Evolutionary conservation across 768 basidiomycete genomes (phyloP).

Genomic region (Pulveroboletus sp.): DNA sequence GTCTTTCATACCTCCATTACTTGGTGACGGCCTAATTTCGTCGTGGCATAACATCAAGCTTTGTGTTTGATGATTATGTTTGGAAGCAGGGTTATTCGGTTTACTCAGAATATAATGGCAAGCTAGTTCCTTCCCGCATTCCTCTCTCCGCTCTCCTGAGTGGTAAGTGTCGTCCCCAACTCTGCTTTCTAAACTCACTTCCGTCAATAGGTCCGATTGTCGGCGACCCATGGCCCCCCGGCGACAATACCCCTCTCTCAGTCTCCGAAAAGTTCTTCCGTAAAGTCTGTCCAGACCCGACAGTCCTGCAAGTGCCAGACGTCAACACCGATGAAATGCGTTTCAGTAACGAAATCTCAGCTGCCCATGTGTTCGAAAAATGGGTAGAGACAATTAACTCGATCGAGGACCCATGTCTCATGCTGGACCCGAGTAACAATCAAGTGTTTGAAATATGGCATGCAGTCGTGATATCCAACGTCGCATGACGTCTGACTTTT

Average conservation of each 20-base stretch:
- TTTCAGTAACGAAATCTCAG: slow-evolving; percentile 23
- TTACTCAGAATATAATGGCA: slow-evolving; percentile 36
- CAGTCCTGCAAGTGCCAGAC: slow-evolving; percentile 27
- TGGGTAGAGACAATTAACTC: slow-evolving; percentile 35
- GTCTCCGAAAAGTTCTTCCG: slow-evolving; percentile 36
- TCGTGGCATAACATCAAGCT: slow-evolving; percentile 20
- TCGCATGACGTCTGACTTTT: not conserved
- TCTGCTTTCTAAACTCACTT: not conserved
- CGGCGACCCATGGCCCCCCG: slow-evolving; percentile 35
- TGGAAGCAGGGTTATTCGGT: slow-evolving; percentile 34
- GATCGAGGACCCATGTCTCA: slow-evolving; percentile 38
- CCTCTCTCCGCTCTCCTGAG: slow-evolving; percentile 38
- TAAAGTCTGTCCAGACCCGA: slow-evolving; percentile 38
- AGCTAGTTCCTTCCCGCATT: slow-evolving; percentile 35
- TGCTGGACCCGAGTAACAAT: slow-evolving; percentile 23
- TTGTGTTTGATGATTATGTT: slow-evolving; percentile 41
- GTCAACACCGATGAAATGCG: slow-evolving; percentile 29
- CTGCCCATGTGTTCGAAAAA: slow-evolving; percentile 29
- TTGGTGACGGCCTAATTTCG: slow-evolving; percentile 1
- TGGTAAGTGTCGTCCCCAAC: slow-evolving; percentile 22
- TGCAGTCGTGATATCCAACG: slow-evolving; percentile 5
- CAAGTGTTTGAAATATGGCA: slow-evolving; percentile 37
- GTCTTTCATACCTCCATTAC: not conserved
- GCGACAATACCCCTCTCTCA: slow-evolving; percentile 30
- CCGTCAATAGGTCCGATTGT: slow-evolving; percentile 36